Evolutionary conservation across 228 moss, liverwort and hornwort species (phyloP).

Genomic region (Sphagnum fallax): DNA sequence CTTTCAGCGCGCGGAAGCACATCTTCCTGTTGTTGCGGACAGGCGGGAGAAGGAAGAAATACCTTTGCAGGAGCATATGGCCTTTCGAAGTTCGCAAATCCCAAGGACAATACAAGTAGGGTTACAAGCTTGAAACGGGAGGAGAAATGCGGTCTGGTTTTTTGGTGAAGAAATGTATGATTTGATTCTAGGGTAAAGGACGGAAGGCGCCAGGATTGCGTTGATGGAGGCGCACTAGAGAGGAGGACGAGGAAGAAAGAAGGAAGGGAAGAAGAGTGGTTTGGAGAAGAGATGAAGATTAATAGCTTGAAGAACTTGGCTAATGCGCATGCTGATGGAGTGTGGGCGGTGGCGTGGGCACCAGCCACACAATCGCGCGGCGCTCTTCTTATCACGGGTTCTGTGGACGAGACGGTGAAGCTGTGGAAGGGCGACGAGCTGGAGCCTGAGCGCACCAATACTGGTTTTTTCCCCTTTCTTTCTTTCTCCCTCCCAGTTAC

Average conservation of each 20-base stretch:
- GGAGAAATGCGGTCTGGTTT: too few relatives aligned
- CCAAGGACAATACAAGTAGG: too few relatives aligned
- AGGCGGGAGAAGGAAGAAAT: too few relatives aligned
- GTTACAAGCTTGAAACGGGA: too few relatives aligned
- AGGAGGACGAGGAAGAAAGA: not conserved
- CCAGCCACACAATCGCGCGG: conserved; percentile 71
- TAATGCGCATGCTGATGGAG: conserved; percentile 83
- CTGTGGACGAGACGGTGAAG: conserved; percentile 92
- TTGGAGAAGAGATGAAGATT: conserved; percentile 53
- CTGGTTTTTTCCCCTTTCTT: conserved; percentile 20
- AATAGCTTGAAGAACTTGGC: conserved; percentile 77
- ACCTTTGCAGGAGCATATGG: too few relatives aligned
- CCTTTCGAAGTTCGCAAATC: too few relatives aligned
- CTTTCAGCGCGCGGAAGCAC: too few relatives aligned
- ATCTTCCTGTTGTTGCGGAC: too few relatives aligned
- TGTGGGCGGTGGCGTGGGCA: conserved; percentile 93
- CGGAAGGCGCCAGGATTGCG: too few relatives aligned
- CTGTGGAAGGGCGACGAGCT: conserved; percentile 95
- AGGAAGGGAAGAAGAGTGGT: not conserved
- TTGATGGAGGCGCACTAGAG: not conserved
- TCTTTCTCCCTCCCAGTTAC: not conserved
- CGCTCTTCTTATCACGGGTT: conserved; percentile 75
- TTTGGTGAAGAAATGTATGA: too few relatives aligned
- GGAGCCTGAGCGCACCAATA: conserved; percentile 77
- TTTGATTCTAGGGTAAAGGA: too few relatives aligned